Evolutionary conservation across 208 protist genomes (phyloP), one percentile per base, ranked within the genome.

Genomic region (Crithidia sp.): DNA sequence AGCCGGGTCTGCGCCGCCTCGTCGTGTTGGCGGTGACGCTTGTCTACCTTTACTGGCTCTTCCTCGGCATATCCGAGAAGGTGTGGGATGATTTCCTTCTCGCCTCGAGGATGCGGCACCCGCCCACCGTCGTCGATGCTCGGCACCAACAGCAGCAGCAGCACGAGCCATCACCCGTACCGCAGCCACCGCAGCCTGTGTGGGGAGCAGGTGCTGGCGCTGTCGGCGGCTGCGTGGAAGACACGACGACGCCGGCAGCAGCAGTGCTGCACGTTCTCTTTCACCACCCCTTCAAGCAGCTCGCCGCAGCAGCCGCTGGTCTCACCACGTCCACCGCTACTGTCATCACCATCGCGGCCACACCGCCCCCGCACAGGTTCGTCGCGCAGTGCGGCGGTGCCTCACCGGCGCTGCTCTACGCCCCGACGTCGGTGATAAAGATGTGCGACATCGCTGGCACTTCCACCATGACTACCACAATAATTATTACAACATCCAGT

Each of bases 11-110:
- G 28, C 57, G 57, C 40, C 58, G 43, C 43, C 16, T 59, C 36
- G 66, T 71, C 0, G 28, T 74, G 45, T 50, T 76, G 28, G 55
- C 16, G 14, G 74, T 74, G 16, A 56, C 47, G 13, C 41, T 84
- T 2, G 56, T 79, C 37, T 84, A 84, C 47, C 41, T 84, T 12
- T 84, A 84, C 61, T 84, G 79, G 79, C 19, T 74, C 12, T 72
- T 77, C 60, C 56, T 84, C 12, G 69, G 54, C 69, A 74, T 81
- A 28, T 75, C 71, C 7, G 59, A 59, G 9, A 65, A 73, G 41
- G 53, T 82, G 14, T 76, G 69, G 66, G 65, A 76, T 50, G 77
- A 77, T 36, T 60, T 78, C 44, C 69, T 81, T 17, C 61, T 73
- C 57, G 76, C 68, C 47, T 70, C 70, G n/a, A 65, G 74, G 7